These are phyloP conservation scores for Asterionellopsis glacialis DNA, from an alignment of 108 stramenopile genomes.

Conservation along the genomic window DNA sequence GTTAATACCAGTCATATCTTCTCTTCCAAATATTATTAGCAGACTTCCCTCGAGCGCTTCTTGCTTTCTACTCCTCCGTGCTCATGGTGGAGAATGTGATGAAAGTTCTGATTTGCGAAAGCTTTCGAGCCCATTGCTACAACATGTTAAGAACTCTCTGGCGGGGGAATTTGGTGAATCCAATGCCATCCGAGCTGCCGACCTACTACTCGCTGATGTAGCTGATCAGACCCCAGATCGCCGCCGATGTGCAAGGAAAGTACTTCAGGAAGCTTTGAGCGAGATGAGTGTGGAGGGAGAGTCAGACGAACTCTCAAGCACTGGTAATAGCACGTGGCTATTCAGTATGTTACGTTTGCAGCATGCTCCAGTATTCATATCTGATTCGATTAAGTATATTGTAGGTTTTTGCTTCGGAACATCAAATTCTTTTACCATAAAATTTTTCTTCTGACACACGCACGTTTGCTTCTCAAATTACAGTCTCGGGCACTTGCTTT, in stretches of 20 bases:
- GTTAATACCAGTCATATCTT: conserved; percentile 75
- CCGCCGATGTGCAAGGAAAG: conserved; percentile 63
- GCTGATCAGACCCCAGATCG: conserved; percentile 56
- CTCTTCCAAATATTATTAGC: conserved; percentile 46
- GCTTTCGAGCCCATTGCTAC: conserved; percentile 52
- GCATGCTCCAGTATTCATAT: conserved; percentile 33
- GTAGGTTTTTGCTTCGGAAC: too few relatives aligned
- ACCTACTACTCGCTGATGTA: conserved; percentile 57
- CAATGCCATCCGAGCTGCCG: conserved; percentile 47
- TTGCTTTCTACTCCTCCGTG: conserved; percentile 64
- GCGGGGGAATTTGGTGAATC: conserved; percentile 50
- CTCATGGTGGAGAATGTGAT: conserved; percentile 61
- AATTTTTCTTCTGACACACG: too few relatives aligned
- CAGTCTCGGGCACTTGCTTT: conserved; percentile 36
- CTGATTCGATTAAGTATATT: conserved; percentile 36
- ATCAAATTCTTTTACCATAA: too few relatives aligned
- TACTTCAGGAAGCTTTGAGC: conserved; percentile 55
- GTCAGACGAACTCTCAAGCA: conserved; percentile 7
- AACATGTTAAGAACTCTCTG: conserved; percentile 64
- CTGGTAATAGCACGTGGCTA: conserved; percentile 39
- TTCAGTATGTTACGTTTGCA: conserved; percentile 22
- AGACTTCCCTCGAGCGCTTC: conserved; percentile 68
- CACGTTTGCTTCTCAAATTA: too few relatives aligned
- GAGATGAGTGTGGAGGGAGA: conserved; percentile 6
- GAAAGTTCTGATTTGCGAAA: conserved; percentile 47